These are phyloP conservation scores for Stephania cephalantha DNA, from an alignment of 164 flowering plant genomes.

Conservation along the genomic window DNA sequence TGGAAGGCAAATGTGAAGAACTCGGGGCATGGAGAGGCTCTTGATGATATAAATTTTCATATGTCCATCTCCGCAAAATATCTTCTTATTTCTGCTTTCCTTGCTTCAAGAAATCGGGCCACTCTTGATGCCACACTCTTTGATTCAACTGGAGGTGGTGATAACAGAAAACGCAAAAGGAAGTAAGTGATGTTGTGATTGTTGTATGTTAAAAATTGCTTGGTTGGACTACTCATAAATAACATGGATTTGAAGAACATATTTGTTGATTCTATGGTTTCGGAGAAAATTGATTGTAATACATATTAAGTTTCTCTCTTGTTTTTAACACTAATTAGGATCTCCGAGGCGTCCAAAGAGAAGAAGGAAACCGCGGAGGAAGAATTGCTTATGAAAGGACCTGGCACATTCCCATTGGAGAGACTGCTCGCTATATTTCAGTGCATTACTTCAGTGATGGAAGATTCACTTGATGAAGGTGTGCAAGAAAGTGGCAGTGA, in stretches of 20 bases:
- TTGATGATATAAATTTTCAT: conserved; percentile 58
- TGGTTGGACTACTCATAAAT: background rate
- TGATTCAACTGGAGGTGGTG: conserved; percentile 82
- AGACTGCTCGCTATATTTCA: conserved; percentile 90
- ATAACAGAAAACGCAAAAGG: conserved; percentile 59
- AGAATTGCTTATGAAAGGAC: conserved; percentile 80
- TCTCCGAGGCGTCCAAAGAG: conserved; percentile 51
- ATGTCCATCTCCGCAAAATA: conserved; percentile 88
- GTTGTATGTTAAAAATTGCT: background rate
- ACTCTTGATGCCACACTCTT: conserved; percentile 93
- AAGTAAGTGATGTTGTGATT: conserved; percentile 43
- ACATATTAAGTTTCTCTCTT: background rate
- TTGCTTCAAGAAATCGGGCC: conserved; percentile 98
- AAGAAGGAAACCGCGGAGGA: conserved; percentile 65
- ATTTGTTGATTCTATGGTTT: background rate
- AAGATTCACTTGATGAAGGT: conserved; percentile 43
- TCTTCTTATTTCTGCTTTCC: conserved; percentile 92
- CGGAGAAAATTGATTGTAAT: background rate
- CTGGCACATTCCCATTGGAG: conserved; percentile 91
- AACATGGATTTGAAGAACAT: background rate
- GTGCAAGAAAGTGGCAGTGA: conserved; percentile 21
- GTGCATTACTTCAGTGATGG: conserved; percentile 71
- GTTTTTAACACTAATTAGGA: conserved; percentile 30
- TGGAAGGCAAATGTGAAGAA: conserved; percentile 28
- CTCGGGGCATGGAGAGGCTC: conserved; percentile 27